Base-by-base conservation (phyloP, 495 filamentous ascomycete species). In the Tuber indicum region DNA sequence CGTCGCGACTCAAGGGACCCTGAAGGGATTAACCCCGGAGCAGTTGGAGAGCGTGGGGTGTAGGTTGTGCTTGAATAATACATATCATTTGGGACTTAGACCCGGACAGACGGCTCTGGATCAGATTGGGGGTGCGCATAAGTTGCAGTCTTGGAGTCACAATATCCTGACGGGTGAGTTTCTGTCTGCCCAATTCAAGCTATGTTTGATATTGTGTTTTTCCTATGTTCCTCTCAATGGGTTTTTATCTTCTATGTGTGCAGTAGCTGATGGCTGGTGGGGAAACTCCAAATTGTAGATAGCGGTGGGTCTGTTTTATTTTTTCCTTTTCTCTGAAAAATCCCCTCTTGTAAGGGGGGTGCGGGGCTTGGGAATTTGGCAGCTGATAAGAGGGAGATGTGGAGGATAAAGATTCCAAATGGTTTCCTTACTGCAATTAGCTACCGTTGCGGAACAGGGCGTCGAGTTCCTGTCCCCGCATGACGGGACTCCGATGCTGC, bases 401-500 rank as follows among this genome's bases (percentile, higher is more conserved):
- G 70, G 49, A 62, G 19, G n/a, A 46, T 75, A 72, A 81, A 97
- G 96, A 66, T 99, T 98, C 85, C 96, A 99, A 84, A 98, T 98
- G 94, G 96, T 99, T 23, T 97, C 93, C 52, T 87, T 99, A 16
- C 89, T 98, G n/a, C 92, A 97, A 81, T 89, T 98, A 32, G 95
- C 96, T 62, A 94, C 91, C 75, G 90, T 98, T 76, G 98, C 96
- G 41, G 96, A 99, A 84, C 92, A 97, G 84, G 96, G 96, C 45
- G 96, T 99, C 36, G 90, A 92, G 69, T 99, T 98, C 83, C 89
- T 97, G 3, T 94, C 92, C 74, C 96, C 96, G 0, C 96, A 98
- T 83, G 96, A 98, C 85, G 94, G 94, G 75, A 89, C 91, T 0
- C 94, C 95, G n/a, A 98, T 98, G 96, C 90, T 98, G 16, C 90